These are phyloP conservation scores for Paraphoma sp. DNA, from an alignment of 2,329 filamentous ascomycete genomes.

Conservation along the genomic window DNA sequence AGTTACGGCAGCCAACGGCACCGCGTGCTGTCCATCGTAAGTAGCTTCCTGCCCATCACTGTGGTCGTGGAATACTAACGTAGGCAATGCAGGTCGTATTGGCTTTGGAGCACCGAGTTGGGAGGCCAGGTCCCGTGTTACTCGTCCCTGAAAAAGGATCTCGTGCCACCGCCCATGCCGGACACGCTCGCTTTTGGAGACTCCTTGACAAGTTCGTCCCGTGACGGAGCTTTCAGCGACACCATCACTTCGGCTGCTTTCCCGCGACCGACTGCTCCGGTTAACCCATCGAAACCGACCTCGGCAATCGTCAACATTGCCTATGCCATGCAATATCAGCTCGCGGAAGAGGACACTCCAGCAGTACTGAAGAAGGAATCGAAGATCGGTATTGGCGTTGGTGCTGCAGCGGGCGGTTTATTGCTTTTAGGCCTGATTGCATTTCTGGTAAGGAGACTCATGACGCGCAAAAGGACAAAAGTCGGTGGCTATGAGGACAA, in stretches of 20 bases:
- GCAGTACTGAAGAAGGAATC: slow-evolving; percentile 16
- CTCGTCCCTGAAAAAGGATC: slow-evolving; percentile 10
- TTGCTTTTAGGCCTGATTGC: slow-evolving; percentile 10
- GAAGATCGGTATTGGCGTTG: slow-evolving; percentile 32
- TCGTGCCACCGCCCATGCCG: slow-evolving; percentile 18
- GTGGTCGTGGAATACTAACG: neutral
- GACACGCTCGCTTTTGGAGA: slow-evolving; percentile 9
- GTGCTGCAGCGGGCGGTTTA: slow-evolving; percentile 12
- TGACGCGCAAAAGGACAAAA: slow-evolving; percentile 6
- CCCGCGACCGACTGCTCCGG: slow-evolving; percentile 2
- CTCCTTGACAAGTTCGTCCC: neutral
- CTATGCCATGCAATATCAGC: slow-evolving; percentile 36
- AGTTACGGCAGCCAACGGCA: slow-evolving; percentile 8
- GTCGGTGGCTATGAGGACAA: neutral
- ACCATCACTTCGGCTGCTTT: neutral
- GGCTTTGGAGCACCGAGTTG: slow-evolving; percentile 26
- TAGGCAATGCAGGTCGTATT: slow-evolving; percentile 15
- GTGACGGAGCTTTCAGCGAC: neutral
- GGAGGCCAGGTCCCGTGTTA: slow-evolving; percentile 40
- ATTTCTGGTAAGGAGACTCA: slow-evolving; percentile 12
- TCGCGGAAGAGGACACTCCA: slow-evolving; percentile 12
- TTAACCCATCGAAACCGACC: slow-evolving; percentile 19
- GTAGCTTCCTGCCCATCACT: neutral
- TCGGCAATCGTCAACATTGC: slow-evolving; percentile 32
- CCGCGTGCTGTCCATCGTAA: slow-evolving; percentile 30